Conservation (phyloP, 2,329 filamentous ascomycete species). For the Aspergillus sp. region DNA sequence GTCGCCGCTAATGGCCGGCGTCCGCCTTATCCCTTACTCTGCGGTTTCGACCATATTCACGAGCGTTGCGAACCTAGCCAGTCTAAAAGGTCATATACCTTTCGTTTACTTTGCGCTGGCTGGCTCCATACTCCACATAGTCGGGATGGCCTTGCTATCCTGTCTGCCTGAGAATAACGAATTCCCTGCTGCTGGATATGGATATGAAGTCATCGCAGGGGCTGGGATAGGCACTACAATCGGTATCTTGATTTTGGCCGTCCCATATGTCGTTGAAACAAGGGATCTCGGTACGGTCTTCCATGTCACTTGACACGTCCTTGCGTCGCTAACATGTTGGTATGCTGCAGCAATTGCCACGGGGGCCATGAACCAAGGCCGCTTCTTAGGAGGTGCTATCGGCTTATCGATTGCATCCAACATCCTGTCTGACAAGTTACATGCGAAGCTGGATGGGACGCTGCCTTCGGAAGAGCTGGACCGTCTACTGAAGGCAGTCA, state of each 20-base stretch:
- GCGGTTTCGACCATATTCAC: conserved; percentile 2
- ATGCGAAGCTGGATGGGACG: neutral
- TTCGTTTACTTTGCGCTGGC: conserved; percentile 3
- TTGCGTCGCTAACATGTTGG: no score
- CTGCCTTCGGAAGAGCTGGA: neutral
- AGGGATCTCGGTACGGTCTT: neutral
- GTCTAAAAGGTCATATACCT: conserved; percentile 1
- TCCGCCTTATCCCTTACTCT: conserved; percentile 2
- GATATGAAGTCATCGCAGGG: conserved; percentile 4
- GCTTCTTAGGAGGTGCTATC: conserved; percentile 4
- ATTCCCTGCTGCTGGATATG: neutral
- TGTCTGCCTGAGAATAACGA: neutral
- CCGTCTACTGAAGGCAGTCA: neutral
- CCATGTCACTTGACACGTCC: neutral
- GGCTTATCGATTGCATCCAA: conserved; percentile 3
- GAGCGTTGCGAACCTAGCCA: neutral
- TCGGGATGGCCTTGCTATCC: conserved; percentile 1
- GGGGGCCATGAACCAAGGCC: conserved; percentile 3
- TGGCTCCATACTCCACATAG: conserved; percentile 1
- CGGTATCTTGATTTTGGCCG: conserved; percentile 1
- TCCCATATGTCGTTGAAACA: conserved; percentile 2
- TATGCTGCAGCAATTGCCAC: neutral
- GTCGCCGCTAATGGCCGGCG: conserved; percentile 2
- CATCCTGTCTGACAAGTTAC: neutral
- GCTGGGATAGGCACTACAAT: conserved; percentile 1